phyloP scores from a whole-genome alignment of 345 rosid species.

The Lenwebbia sp. region DNA sequence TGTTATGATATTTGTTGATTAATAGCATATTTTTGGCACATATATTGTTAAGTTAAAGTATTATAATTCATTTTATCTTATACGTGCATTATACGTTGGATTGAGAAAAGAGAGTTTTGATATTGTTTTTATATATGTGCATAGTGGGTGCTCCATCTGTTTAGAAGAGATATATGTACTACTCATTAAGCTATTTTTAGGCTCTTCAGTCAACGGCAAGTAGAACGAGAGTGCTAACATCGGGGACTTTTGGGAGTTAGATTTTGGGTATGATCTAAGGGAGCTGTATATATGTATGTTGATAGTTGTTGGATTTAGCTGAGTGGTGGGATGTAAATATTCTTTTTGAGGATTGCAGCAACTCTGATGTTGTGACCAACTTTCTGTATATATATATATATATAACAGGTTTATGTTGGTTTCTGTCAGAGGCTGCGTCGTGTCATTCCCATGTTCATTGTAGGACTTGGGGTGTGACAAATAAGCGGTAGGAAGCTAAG shows the following conservation, averaged over 20 bases:
- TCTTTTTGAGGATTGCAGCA: neutral
- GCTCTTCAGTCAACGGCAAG: neutral
- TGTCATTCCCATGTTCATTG: neutral
- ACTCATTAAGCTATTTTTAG: neutral
- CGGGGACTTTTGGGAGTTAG: neutral
- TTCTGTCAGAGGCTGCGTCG: neutral
- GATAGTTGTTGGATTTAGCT: neutral
- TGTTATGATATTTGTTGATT: neutral
- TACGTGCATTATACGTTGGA: neutral
- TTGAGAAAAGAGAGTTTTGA: neutral
- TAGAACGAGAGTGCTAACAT: rapidly evolving
- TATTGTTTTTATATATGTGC: neutral
- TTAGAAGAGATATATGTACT: neutral
- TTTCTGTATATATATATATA: neutral
- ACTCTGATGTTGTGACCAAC: neutral
- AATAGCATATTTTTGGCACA: neutral
- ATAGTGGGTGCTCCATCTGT: neutral
- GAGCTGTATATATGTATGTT: neutral
- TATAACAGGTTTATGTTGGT: neutral
- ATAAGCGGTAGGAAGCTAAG: neutral
- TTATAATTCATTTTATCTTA: neutral
- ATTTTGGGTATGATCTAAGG: neutral
- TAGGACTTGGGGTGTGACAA: neutral
- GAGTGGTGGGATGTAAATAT: no score
- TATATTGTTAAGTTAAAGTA: neutral